Evolutionary conservation across 2,329 filamentous ascomycete genomes (phyloP).

Genomic region (Hirsutella thompsonii): DNA sequence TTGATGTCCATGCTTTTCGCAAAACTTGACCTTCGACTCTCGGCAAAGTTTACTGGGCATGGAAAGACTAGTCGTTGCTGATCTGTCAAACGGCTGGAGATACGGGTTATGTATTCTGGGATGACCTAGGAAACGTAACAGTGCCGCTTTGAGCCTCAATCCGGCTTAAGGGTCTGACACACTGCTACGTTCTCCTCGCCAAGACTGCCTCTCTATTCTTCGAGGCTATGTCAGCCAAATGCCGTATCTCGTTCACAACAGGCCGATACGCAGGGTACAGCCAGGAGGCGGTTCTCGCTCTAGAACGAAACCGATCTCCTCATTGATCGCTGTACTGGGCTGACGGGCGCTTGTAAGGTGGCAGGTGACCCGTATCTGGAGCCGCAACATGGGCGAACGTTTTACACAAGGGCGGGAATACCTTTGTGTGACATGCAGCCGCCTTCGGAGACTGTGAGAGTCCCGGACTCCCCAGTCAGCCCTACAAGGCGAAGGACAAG

Average conservation of each 20-base stretch:
- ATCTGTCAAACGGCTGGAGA: too few relatives aligned
- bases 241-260: not conserved
- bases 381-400: not conserved
- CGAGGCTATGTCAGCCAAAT: not conserved
- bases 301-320: not conserved
- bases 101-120: too few relatives aligned
- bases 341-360: not conserved
- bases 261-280: not conserved
- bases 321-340: not conserved
- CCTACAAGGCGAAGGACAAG: constrained; percentile 4
- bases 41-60: too few relatives aligned
- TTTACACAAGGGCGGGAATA: not conserved
- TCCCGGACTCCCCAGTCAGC: constrained; percentile 3
- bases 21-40: too few relatives aligned
- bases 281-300: not conserved
- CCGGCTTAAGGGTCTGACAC: not conserved
- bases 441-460: not conserved
- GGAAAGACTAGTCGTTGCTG: too few relatives aligned
- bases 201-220: not conserved
- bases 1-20: too few relatives aligned
- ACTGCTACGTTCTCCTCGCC: not conserved
- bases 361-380: not conserved
- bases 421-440: not conserved
- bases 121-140: too few relatives aligned
- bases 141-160: not conserved